Percentiles rank a stretch among this genome's conserved stretches.
Conservation (phyloP, 176 grass and related monocot species). For the Aechmea fasciata region DNA sequence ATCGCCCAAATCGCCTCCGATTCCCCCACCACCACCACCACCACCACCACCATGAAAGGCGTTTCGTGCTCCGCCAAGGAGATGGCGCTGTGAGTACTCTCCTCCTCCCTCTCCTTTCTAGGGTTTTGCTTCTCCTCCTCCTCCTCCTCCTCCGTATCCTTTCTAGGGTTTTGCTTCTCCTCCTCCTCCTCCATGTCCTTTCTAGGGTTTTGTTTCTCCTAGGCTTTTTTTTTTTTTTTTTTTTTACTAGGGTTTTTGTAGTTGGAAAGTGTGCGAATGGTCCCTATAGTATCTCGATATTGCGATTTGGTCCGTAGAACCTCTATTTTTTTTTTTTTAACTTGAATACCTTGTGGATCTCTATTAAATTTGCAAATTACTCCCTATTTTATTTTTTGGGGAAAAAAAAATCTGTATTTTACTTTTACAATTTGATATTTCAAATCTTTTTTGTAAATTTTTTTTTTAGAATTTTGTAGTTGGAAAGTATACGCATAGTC, state of each 20-base stretch:
- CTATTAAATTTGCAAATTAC: too few species aligned
- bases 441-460: too few species aligned
- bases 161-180: not conserved
- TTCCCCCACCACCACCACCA: constrained; percentile 32
- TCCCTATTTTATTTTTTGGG: too few species aligned
- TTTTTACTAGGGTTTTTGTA: constrained; percentile 3
- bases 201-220: not conserved
- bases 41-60: constrained; percentile 34
- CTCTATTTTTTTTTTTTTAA: too few species aligned
- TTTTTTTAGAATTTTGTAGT: not conserved
- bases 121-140: not conserved
- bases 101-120: not conserved
- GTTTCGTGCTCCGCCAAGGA: constrained; percentile 51
- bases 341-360: too few species aligned
- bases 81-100: constrained; percentile 65
- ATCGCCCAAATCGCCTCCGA: constrained; percentile 61
- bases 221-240: not conserved
- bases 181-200: not conserved
- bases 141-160: not conserved
- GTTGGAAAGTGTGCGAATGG: not conserved
- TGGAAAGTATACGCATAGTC: not conserved
- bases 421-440: too few species aligned
- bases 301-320: not conserved
- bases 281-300: not conserved
- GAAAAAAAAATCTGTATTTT: too few species aligned